Evolutionary conservation across 352 stramenopile species (phyloP), one percentile per base, ranked within the genome.

Genomic region (Phytopythium montanum): DNA sequence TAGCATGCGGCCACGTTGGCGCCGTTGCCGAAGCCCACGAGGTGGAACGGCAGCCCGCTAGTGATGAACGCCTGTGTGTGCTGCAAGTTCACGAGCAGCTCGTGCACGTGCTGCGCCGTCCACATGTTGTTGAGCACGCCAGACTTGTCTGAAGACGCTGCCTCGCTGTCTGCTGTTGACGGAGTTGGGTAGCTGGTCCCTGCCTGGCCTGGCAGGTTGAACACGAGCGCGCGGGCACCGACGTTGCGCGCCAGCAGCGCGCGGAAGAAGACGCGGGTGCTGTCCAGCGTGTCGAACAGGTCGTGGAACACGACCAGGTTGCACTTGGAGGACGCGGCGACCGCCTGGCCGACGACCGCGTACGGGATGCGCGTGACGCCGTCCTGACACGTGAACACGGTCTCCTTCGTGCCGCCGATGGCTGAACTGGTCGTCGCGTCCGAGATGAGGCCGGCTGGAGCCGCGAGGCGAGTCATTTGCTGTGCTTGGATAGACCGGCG

Each of bases 301-400:
- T 98, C 92, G 56, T 97, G 86, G 55, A 97, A 91, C 3, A 97
- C 83, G 8, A 98, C 75, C 41, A 98, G 66, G 61, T 94, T 97
- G 61, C 83, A 90, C 31, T 88, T 92, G n/a, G 65, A 56, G 5
- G 68, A 79, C 13, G 70, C 72, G 2, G 76, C 77, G 3, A 79
- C 73, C 3, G 77, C 75, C 42, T 95, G 80, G 0, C 90, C 90
- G 7, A 88, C 67, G 14, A 97, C 59, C 21, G 88, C 72, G 69
- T 94, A 97, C 28, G 86, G 83, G 19, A 97, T 87, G 28, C 73
- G 73, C 6, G 88, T 96, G 21, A 88, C 62, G 7, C 79, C 79
- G 65, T 96, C 87, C 12, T 76, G 50, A 38, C 87, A 95, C 8
- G 69, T 85, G 66, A 93, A 94, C 4, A 80, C 57, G 0, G 48